phyloP scores from a whole-genome alignment of 441 rosid species.

The Mallotus japonicus region DNA sequence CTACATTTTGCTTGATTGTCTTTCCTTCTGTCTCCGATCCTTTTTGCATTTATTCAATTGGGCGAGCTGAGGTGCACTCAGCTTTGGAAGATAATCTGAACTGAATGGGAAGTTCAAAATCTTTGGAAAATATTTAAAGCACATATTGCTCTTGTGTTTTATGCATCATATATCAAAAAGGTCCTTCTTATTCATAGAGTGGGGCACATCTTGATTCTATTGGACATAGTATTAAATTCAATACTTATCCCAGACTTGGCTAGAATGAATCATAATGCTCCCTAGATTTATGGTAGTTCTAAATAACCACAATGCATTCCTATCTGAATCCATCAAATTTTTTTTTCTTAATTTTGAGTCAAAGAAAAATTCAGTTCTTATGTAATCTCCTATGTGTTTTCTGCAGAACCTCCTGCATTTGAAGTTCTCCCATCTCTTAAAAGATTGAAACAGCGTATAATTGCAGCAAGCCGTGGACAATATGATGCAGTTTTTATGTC shows the following conservation, averaged over 20 bases:
- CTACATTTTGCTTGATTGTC: neutral
- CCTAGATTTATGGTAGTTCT: neutral
- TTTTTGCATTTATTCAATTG: neutral
- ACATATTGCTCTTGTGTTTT: neutral
- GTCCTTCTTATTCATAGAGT: neutral
- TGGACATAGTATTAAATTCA: neutral
- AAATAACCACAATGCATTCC: neutral
- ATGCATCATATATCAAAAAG: constrained; percentile 12
- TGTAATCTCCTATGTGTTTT: constrained; percentile 17
- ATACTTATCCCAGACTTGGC: neutral
- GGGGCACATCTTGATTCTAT: neutral
- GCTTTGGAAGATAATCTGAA: constrained; percentile 8
- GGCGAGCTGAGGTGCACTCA: constrained; percentile 6
- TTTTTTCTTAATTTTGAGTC: neutral
- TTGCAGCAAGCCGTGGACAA: constrained; percentile 78
- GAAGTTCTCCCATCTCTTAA: constrained; percentile 82
- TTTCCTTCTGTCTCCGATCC: neutral
- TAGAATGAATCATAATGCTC: neutral
- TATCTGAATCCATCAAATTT: neutral
- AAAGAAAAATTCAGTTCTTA: neutral
- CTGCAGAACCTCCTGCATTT: constrained; percentile 89
- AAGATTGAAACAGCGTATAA: constrained; percentile 72
- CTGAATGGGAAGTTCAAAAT: neutral
- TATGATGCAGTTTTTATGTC: constrained; percentile 95
- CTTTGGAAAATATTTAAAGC: constrained; percentile 3